Base-by-base conservation (phyloP, 129 eudicot species). In the Helianthus tuberosus region DNA sequence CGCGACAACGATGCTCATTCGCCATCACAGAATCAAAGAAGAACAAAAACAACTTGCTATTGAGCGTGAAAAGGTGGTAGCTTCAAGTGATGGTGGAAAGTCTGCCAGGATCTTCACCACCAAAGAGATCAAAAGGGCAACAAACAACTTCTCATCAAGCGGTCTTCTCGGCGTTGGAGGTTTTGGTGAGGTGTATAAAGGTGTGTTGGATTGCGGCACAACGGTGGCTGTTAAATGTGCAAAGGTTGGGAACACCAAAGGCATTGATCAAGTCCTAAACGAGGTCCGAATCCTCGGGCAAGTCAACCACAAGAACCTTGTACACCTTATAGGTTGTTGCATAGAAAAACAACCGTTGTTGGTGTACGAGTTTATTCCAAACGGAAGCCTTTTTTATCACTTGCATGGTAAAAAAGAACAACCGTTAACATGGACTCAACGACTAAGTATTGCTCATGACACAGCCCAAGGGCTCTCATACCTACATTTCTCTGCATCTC, bases 231-330 rank as follows among this genome's bases (percentile, higher is more conserved):
- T 86, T 61, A 91, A 88, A 66, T 76, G 91, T 5, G 97, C 97
- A 57, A 87, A 91, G 74, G 80, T 83, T 0, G 91, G 91, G 5
- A 88, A 86, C 75, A 80, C 91, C 52, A 84, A 81, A 70, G 86
- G 91, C 75, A 74, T 83, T 11, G 81, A 68, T 20, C 97, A 91
- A 54, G 94, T 91, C 78, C 81, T 91, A 15, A 91, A 88, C 11
- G 97, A 91, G 78, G 97, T 86, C 60, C 78, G 90, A 9, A 84
- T 91, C 71, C 90, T 88, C 1, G 84, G 97, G 54, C 97, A 91
- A 64, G 97, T 91, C 52, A 91, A 86, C 83, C 97, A 91, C 64
- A 76, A 85, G 53, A 80, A 77, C 80, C 85, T 91, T 20, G 97
- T 91, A 48, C 86, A 79, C 14, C 85, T 84, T 36, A 78, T 84